These are phyloP conservation scores for Chrysochromulina parva DNA, from an alignment of 78 protist genomes.

Conservation along the genomic window DNA sequence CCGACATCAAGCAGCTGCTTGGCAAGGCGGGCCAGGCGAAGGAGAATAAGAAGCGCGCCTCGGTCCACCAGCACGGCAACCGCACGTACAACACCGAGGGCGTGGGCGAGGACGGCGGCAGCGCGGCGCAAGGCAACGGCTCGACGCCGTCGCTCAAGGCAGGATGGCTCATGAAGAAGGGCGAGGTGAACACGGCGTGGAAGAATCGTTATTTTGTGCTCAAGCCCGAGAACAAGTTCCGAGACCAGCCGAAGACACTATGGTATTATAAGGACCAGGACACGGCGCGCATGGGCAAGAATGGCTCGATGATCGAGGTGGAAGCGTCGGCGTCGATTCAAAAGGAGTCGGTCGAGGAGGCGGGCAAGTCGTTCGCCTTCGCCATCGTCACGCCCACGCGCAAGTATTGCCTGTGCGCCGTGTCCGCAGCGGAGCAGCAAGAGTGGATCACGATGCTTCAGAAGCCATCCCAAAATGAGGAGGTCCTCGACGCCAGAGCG, in stretches of 20 bases:
- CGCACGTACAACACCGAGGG: background rate
- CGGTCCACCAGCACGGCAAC: background rate
- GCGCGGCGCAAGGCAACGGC: background rate
- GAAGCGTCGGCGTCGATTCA: background rate
- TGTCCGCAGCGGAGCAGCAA: background rate
- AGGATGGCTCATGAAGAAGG: background rate
- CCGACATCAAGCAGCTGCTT: background rate
- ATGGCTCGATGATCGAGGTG: background rate
- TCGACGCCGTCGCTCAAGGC: background rate
- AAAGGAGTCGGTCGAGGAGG: background rate
- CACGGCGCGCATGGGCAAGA: background rate
- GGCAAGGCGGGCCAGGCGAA: background rate
- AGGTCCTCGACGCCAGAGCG: too few relatives aligned
- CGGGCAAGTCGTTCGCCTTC: background rate
- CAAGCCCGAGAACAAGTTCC: background rate
- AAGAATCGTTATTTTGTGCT: background rate
- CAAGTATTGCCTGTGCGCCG: background rate
- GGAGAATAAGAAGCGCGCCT: too few relatives aligned
- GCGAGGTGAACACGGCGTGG: conserved; percentile 6
- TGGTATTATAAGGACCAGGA: background rate
- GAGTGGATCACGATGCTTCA: background rate
- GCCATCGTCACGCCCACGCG: background rate
- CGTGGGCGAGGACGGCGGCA: background rate
- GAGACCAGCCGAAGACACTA: background rate
- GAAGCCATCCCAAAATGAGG: background rate